These are phyloP conservation scores for Astrothelium subdiscretum DNA, from an alignment of 495 filamentous ascomycete genomes.

Conservation along the genomic window DNA sequence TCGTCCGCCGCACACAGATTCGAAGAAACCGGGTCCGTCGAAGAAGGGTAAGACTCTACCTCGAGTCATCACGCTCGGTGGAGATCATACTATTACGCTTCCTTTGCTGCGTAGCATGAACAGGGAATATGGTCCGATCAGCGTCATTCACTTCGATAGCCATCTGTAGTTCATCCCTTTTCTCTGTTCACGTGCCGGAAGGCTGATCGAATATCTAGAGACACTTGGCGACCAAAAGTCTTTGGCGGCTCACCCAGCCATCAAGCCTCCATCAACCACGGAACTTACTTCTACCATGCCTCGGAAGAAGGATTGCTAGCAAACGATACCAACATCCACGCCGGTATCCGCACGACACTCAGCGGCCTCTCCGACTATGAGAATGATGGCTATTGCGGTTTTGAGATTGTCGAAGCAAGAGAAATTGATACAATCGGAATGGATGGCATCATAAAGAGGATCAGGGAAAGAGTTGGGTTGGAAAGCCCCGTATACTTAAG, in stretches of 20 bases:
- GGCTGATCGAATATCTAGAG: constrained; percentile 25
- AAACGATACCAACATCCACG: constrained; percentile 77
- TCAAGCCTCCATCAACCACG: constrained; percentile 69
- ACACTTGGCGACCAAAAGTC: constrained; percentile 54
- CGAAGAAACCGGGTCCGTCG: constrained; percentile 36
- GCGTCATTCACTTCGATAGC: constrained; percentile 34
- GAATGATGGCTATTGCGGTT: constrained; percentile 76
- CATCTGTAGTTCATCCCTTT: constrained; percentile 27
- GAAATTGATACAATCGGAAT: constrained; percentile 69
- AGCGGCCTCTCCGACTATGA: constrained; percentile 61
- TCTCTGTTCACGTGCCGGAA: neutral
- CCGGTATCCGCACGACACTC: constrained; percentile 70
- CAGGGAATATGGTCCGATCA: constrained; percentile 31
- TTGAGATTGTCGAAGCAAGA: constrained; percentile 66
- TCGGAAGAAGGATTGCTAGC: constrained; percentile 60
- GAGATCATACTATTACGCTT: constrained; percentile 54
- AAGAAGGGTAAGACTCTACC: constrained; percentile 45
- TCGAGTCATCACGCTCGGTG: constrained; percentile 33
- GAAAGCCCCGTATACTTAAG: constrained; percentile 68
- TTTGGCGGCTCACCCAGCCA: constrained; percentile 53
- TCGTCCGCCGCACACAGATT: constrained; percentile 37
- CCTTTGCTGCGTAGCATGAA: constrained; percentile 40
- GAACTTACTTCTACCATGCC: constrained; percentile 67
- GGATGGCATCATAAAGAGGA: constrained; percentile 61
- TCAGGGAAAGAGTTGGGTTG: constrained; percentile 60